phyloP scores from a whole-genome alignment of 345 rosid genomes.

The Populus euphratica region DNA sequence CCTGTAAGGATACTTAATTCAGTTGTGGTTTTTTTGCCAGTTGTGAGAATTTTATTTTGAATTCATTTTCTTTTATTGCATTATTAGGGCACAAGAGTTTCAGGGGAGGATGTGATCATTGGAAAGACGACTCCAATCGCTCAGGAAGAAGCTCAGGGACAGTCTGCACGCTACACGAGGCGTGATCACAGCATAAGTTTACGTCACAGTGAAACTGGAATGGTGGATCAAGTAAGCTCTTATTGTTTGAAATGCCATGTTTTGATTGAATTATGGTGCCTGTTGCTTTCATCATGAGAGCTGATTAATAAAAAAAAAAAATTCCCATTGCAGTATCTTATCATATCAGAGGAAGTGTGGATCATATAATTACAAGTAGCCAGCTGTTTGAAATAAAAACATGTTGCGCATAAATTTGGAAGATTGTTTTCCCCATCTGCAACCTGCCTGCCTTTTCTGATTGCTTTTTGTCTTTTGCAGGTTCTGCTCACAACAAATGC shows the following conservation, averaged over 20 bases:
- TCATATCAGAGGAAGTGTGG: constrained; percentile 1
- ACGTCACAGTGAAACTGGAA: constrained; percentile 95
- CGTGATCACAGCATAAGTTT: constrained; percentile 97
- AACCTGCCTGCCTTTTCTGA: background rate
- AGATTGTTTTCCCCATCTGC: background rate
- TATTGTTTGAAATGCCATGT: background rate
- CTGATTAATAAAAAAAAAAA: background rate
- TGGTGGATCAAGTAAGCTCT: constrained; percentile 84
- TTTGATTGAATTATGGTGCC: background rate
- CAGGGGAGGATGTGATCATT: constrained; percentile 95
- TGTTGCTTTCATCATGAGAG: background rate
- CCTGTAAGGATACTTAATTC: constrained; percentile 55
- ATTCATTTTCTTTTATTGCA: background rate
- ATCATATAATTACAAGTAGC: background rate
- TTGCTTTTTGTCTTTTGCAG: constrained; percentile 26
- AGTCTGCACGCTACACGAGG: constrained; percentile 65
- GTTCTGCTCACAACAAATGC: constrained; percentile 96
- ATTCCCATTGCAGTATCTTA: too few species aligned
- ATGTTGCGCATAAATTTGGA: background rate
- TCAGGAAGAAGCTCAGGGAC: constrained; percentile 92
- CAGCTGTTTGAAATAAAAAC: too few species aligned
- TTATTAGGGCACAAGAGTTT: constrained; percentile 83
- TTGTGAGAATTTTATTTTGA: constrained; percentile 5
- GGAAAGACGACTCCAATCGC: constrained; percentile 93
- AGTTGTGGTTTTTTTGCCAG: background rate